These are phyloP conservation scores for Schizothecium vesticola DNA, from an alignment of 495 filamentous ascomycete species.

Conservation along the genomic window DNA sequence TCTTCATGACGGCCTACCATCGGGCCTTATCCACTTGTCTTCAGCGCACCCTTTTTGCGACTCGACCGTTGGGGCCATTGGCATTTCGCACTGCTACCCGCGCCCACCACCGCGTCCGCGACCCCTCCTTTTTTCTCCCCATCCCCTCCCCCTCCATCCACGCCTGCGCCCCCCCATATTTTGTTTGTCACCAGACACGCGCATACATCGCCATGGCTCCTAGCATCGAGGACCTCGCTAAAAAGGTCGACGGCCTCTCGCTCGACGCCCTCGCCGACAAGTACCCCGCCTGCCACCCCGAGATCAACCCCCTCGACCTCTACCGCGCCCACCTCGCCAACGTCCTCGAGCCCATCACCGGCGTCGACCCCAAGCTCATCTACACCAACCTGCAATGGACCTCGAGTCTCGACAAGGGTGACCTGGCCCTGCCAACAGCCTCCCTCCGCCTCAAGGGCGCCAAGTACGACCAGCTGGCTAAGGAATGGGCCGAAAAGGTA, in stretches of 20 bases:
- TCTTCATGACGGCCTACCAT: not conserved
- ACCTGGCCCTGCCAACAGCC: slow-evolving; percentile 74
- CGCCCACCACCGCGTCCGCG: not conserved
- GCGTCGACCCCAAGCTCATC: slow-evolving; percentile 68
- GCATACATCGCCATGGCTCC: slow-evolving; percentile 21
- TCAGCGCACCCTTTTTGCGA: not conserved
- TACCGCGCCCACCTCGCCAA: slow-evolving; percentile 80
- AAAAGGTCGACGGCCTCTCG: slow-evolving; percentile 34
- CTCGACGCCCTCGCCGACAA: slow-evolving; percentile 36
- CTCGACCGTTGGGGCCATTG: too few relatives aligned
- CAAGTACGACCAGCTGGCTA: slow-evolving; percentile 67
- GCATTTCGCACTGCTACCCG: too few relatives aligned
- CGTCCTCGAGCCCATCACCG: slow-evolving; percentile 64
- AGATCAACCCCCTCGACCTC: slow-evolving; percentile 78
- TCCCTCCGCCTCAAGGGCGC: slow-evolving; percentile 75
- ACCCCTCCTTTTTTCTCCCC: not conserved
- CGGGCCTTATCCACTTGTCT: not conserved
- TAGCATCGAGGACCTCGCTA: slow-evolving; percentile 33
- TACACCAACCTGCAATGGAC: slow-evolving; percentile 79
- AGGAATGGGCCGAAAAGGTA: slow-evolving; percentile 66
- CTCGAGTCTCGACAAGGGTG: slow-evolving; percentile 78
- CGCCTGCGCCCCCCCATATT: not conserved
- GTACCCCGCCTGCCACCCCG: slow-evolving; percentile 56
- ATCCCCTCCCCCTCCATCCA: not conserved
- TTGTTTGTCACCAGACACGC: not conserved